Evolutionary conservation across 148 eudicot genomes (phyloP), one percentile per base, ranked within the genome.

Genomic region (Persicaria tinctoria): DNA sequence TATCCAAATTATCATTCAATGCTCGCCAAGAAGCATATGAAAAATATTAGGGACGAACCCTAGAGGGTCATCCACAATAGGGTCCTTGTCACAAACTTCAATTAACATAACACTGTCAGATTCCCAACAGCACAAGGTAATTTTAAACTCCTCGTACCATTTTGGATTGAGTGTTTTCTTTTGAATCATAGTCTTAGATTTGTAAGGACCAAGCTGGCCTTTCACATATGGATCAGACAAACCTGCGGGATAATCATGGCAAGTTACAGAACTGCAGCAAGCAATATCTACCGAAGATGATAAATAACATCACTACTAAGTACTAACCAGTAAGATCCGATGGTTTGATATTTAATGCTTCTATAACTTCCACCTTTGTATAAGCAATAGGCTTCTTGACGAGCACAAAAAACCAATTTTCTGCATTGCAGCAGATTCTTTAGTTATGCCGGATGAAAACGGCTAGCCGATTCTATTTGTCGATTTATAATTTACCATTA

Each of bases 191-290:
- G 94, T 90, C 81, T 79, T 86, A 73, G 92, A 95, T 83, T 85
- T 82, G 82, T 82, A 92, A 46, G 83, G 89, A 51, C 93, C 97
- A 74, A 92, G 87, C 56, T 88, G 82, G 44, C 93, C 96, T 84
- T 92, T 92, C 66, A 92, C 89, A 80, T 95, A 95, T 46, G 99
- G 97, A 83, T 95, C 97, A 48, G 97, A 87, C 82, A 88, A 83
- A 73, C 99, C 98, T 94, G 96, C 79, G 85, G 79, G 77, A 38
- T 2, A 18, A 75, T 6, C 70, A 74, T 62, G 45, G 32, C 17
- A 62, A 3, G 68, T 32, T 62, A 62, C 44, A 23, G 6, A 60
- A 27, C 45, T 62, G 14, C 32, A 62, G 68, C 45, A 17, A 62
- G 5, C 13, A 9, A 62, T 20, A 20, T 4, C 6, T 59, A 10